Base-by-base conservation (phyloP, 768 basidiomycete species). In the Leccinum arenicola region DNA sequence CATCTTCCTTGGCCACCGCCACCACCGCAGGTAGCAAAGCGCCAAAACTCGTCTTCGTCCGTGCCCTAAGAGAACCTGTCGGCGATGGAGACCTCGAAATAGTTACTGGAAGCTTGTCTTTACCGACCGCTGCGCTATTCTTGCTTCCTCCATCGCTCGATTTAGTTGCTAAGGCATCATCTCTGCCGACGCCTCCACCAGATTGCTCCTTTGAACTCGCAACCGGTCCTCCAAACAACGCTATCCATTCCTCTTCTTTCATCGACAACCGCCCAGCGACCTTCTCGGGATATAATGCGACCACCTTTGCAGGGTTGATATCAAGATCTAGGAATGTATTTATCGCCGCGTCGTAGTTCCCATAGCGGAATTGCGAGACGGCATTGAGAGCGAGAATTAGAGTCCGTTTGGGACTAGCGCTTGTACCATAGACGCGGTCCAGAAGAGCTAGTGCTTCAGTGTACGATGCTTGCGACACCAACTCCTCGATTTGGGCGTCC, bases 271-370 rank as follows among this genome's bases (percentile, higher is more conserved):
- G 80, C 6, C 96, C 96, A 1, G 93, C 82, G 3, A 98, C 83
- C 12, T 79, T 78, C 36, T 89, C 85, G 0, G 93, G 91, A 72
- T 93, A 99, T 6, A 98, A 76, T 2, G 95, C 89, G 21, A 98
- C 81, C 3, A 99, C 92, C 68, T 95, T 93, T 0, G 95, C 93
- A 0, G 97, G 97, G 67, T 95, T 95, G 64, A 95, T 78, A 63
- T 98, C 89, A 45, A 96, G 85, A 45, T 89, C 84, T 51, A 95
- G 82, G 71, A 98, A 95, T 0, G 86, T 83, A 68, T 97, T 87
- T 57, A 98, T 88, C 1, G 96, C 95, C 1, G 78, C 74, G 61
- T 90, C 87, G 67, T 84, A 95, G 58, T 86, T 80, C 8, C 80
- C 82, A 8, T 78, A 74, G 4, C 82, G 80, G 73, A 95, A 95